A percentile compares a stretch with the other conserved stretches of the same genome.
phyloP scores from a whole-genome alignment of 768 basidiomycete species.

The Kwoniella dendrophila region DNA sequence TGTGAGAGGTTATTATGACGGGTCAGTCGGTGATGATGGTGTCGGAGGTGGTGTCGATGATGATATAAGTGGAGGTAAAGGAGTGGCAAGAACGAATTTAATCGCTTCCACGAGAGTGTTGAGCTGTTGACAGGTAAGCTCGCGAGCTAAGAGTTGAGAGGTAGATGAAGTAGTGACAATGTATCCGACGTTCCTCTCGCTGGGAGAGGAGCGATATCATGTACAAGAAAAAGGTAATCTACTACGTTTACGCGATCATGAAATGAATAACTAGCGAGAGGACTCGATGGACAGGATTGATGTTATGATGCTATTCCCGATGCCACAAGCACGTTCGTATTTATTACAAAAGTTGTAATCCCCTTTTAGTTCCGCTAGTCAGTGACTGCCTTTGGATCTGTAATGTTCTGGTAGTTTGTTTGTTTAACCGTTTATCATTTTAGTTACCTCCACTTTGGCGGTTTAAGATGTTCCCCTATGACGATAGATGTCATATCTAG shows the following conservation, averaged over 20 bases:
- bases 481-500: not conserved
- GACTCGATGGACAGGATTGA: not conserved
- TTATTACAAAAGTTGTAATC: not conserved
- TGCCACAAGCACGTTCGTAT: conserved; percentile 18
- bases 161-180: not conserved
- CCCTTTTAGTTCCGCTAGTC: conserved; percentile 18
- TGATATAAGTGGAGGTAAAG: not conserved
- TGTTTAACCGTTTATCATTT: too few relatives aligned
- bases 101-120: not conserved
- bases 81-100: conserved; percentile 7
- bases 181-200: conserved; percentile 11
- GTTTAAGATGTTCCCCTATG: conserved; percentile 7
- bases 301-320: too few relatives aligned
- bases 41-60: not conserved
- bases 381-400: not conserved
- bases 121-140: not conserved
- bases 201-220: conserved; percentile 19
- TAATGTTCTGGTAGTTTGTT: not conserved
- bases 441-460: conserved; percentile 19
- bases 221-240: not conserved
- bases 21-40: not conserved
- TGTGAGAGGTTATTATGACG: not conserved
- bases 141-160: not conserved
- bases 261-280: not conserved
- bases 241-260: not conserved